Conservation (phyloP, 371 early-diverging fungal species). For the Mortierella sp. region DNA sequence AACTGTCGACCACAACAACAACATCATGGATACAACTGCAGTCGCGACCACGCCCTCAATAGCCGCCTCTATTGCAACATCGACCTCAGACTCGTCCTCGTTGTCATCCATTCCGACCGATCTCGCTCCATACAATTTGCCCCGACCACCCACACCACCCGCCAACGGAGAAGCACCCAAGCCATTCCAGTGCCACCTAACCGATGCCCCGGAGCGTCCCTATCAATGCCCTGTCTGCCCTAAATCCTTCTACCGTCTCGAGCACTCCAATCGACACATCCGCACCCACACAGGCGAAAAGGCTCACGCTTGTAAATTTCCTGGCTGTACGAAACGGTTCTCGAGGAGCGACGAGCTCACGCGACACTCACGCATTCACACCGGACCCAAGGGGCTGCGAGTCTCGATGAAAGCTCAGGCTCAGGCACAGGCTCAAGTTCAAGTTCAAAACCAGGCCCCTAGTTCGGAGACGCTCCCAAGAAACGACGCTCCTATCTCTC, state of each 20-base stretch:
- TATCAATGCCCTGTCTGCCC: conserved; percentile 82
- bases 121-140: conserved; percentile 32
- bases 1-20: background rate
- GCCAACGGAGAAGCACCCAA: conserved; percentile 41
- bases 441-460: background rate
- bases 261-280: conserved; percentile 86
- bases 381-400: conserved; percentile 44
- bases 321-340: conserved; percentile 85
- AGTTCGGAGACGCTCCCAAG: background rate
- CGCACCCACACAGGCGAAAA: conserved; percentile 93
- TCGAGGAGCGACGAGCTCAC: conserved; percentile 91
- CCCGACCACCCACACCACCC: conserved; percentile 38
- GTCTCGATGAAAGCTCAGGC: conserved; percentile 32
- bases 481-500: conserved; percentile 1
- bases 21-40: conserved; percentile 7
- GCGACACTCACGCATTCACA: conserved; percentile 79
- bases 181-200: conserved; percentile 56
- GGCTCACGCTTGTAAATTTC: conserved; percentile 81
- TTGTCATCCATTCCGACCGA: conserved; percentile 15
- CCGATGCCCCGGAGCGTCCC: conserved; percentile 70
- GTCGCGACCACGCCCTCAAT: conserved; percentile 1
- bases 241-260: conserved; percentile 82
- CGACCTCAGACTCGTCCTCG: conserved; percentile 8
- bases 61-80: background rate
- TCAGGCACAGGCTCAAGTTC: conserved; percentile 8